Conservation (phyloP, 305 asterid genomes). For the Andrographis paniculata region DNA sequence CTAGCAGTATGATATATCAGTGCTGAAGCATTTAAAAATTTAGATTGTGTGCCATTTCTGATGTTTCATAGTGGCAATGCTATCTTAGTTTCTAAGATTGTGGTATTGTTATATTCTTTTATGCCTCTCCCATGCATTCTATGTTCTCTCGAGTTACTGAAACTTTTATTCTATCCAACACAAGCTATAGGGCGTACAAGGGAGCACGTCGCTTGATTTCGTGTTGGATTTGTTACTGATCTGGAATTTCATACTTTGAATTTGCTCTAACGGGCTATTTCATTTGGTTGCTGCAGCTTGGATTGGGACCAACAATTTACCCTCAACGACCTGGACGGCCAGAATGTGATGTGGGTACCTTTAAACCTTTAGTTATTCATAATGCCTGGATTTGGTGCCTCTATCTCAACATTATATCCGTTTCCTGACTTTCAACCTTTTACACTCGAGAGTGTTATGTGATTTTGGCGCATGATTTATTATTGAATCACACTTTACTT, state of each 20-base stretch:
- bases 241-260: background rate
- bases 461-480: too few relatives aligned
- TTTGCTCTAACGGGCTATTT: background rate
- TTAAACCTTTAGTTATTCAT: background rate
- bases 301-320: constrained; percentile 44
- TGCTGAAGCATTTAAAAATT: too few relatives aligned
- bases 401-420: background rate
- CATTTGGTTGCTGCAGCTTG: constrained; percentile 44
- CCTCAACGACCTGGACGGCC: constrained; percentile 90
- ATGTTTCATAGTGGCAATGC: background rate
- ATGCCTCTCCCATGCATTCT: too few relatives aligned
- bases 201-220: too few relatives aligned
- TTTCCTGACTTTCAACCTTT: too few relatives aligned
- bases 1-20: too few relatives aligned
- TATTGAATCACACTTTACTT: too few relatives aligned
- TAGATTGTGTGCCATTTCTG: background rate
- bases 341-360: constrained; percentile 76
- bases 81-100: background rate
- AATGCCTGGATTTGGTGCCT: constrained; percentile 9
- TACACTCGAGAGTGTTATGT: too few relatives aligned
- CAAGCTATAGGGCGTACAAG: too few relatives aligned
- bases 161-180: too few relatives aligned
- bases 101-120: background rate
- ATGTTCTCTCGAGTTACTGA: too few relatives aligned
- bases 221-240: too few relatives aligned